phyloP scores from a whole-genome alignment of 2,329 filamentous ascomycete genomes.

The Sclerotinia borealis region DNA sequence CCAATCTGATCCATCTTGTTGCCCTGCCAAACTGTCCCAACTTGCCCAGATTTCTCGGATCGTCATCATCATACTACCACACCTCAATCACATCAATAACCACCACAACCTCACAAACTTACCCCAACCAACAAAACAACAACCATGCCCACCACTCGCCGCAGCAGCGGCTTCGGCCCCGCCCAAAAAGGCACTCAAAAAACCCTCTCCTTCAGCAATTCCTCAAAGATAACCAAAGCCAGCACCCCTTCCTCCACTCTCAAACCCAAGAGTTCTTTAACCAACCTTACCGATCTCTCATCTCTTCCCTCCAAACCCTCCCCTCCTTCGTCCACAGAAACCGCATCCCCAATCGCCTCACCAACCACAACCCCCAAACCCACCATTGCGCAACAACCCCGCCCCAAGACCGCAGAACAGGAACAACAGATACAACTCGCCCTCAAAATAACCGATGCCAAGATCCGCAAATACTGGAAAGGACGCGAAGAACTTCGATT shows the following conservation, averaged over 20 bases:
- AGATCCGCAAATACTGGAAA: conserved; percentile 74
- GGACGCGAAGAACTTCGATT: conserved; percentile 62
- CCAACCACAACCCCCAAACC: neutral
- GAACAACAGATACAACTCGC: conserved; percentile 47
- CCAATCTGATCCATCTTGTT: neutral
- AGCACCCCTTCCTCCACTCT: conserved; percentile 33
- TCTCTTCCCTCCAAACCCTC: neutral
- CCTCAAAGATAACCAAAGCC: conserved; percentile 51
- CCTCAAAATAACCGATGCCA: conserved; percentile 60
- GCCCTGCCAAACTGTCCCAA: neutral
- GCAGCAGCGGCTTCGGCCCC: conserved; percentile 34
- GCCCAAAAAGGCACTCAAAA: conserved; percentile 41
- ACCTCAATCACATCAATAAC: conserved; percentile 6
- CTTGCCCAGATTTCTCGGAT: neutral
- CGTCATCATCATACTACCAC: neutral
- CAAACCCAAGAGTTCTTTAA: neutral
- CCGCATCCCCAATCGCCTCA: conserved; percentile 18
- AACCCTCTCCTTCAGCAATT: conserved; percentile 57
- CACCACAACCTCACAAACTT: conserved; percentile 7
- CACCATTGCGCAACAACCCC: too few relatives aligned
- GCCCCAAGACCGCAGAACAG: conserved; percentile 28
- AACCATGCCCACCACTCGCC: conserved; percentile 29
- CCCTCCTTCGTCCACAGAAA: conserved; percentile 16
- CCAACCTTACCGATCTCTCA: neutral
- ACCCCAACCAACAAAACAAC: neutral